A percentile compares a stretch with the other conserved stretches of the same genome.
These are phyloP conservation scores for Pleurotus eryngii DNA, from an alignment of 768 basidiomycete genomes.

Conservation along the genomic window DNA sequence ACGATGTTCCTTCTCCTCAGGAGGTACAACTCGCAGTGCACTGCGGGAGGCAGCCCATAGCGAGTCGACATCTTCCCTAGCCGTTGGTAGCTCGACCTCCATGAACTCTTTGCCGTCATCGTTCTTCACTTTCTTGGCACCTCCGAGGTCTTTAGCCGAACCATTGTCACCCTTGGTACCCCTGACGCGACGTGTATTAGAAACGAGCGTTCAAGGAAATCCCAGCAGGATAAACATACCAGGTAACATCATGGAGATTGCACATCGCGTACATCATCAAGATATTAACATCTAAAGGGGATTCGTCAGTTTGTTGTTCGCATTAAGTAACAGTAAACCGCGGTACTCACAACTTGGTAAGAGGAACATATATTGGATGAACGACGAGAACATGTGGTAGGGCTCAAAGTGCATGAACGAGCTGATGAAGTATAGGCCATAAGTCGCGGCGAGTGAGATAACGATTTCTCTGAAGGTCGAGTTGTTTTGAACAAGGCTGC, in stretches of 20 bases:
- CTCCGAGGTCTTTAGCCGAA: constrained; percentile 81
- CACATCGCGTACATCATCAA: constrained; percentile 96
- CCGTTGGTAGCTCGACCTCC: constrained; percentile 82
- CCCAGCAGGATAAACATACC: constrained; percentile 24
- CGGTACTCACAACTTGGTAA: constrained; percentile 62
- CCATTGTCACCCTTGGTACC: constrained; percentile 94
- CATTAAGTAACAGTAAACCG: background rate
- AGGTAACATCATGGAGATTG: constrained; percentile 85
- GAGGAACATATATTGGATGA: constrained; percentile 89
- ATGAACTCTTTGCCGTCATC: constrained; percentile 83
- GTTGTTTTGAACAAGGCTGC: constrained; percentile 60
- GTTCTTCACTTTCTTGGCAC: constrained; percentile 84
- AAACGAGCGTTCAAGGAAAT: background rate
- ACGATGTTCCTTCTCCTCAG: constrained; percentile 77
- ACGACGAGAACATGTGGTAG: constrained; percentile 96
- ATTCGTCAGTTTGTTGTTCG: background rate
- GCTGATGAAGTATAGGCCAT: constrained; percentile 81
- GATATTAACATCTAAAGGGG: constrained; percentile 65
- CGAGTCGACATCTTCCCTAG: constrained; percentile 83
- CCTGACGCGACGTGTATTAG: constrained; percentile 30
- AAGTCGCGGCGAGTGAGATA: constrained; percentile 73
- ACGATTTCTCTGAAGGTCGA: constrained; percentile 80
- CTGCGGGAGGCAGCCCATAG: constrained; percentile 77
- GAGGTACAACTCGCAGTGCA: constrained; percentile 63
- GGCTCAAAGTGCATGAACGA: constrained; percentile 91